Evolutionary conservation across 345 rosid species (phyloP), one percentile per base, ranked within the genome.

Genomic region (Syzygium oleosum): DNA sequence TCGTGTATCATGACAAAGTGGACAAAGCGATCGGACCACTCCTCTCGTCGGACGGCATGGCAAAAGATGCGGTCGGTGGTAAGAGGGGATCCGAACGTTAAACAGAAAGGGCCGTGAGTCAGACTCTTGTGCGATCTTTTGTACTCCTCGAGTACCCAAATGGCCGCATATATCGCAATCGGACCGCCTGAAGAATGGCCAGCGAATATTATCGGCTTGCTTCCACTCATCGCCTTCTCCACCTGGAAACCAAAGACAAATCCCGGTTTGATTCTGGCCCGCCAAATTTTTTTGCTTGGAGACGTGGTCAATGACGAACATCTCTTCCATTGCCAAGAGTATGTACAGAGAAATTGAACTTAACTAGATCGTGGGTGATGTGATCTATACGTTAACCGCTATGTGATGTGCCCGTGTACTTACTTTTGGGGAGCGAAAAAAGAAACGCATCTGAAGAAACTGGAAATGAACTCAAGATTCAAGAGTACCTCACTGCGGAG

Each of bases 21-120:
- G 3, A 93, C 85, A 88, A 96, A 95, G 91, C 83, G 90, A 27
- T 85, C 88, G 12, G 96, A 93, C 99, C 99, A 97, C 19, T 91
- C 89, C 88, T 97, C 98, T 29, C 99, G 92, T 29, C 92, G 89
- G 14, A 97, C 91, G 2, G 99, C 97, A 85, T 93, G 97, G 88
- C 91, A 94, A 85, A 96, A 89, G 85, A 95, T 87, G 87, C 58
- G 89, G 89, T 95, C 96, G 19, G 94, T 97, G 14, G 95, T 92
- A 52, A 96, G 93, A 56, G 99, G 99, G 87, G 98, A 97, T 61
- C 99, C 99, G 87, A 95, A 97, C 13, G 99, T 97, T 52, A 97
- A 27, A 46, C 99, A 96, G 34, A 87, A 85, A 58, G 96, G 95
- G 41, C 51, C 46, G 31, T 17, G 61, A 12, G 29, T 21, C 11